Evolutionary conservation across 108 stramenopile genomes (phyloP).

Genomic region (Epithemia pelagica): DNA sequence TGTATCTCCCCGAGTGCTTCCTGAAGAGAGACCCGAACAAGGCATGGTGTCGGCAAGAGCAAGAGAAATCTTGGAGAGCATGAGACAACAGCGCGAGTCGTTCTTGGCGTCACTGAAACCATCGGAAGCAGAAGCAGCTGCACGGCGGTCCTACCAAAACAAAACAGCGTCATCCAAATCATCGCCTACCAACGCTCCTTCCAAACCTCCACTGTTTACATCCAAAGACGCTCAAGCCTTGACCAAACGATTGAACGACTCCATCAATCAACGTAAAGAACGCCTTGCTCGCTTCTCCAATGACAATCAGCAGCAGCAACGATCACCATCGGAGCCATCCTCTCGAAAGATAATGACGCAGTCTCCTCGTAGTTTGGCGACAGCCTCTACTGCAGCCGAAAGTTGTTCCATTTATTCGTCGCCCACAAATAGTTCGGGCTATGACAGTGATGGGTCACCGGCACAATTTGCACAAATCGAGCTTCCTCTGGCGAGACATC

Average conservation of each 20-base stretch:
- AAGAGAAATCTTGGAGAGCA: neutral
- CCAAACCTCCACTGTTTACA: neutral
- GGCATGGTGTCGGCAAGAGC: neutral
- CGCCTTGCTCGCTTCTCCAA: neutral
- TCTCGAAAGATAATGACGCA: neutral
- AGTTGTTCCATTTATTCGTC: neutral
- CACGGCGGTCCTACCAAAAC: neutral
- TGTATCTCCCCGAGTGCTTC: neutral
- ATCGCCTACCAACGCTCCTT: neutral
- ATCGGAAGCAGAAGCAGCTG: neutral
- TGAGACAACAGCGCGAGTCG: neutral
- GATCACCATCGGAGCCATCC: neutral
- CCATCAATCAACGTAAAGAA: neutral
- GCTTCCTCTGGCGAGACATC: neutral
- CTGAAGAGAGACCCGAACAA: neutral
- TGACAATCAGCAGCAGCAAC: neutral
- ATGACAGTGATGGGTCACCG: neutral
- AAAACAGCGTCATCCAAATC: neutral
- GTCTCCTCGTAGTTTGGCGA: neutral
- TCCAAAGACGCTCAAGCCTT: neutral
- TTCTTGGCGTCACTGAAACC: neutral
- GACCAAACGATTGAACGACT: neutral
- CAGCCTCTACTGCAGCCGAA: neutral
- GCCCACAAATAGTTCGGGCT: neutral
- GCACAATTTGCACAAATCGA: neutral